A percentile compares a stretch with the other conserved stretches of the same genome.
Evolutionary conservation across 2,329 filamentous ascomycete species (phyloP).

Genomic region (Sphaerostilbella broomeana): DNA sequence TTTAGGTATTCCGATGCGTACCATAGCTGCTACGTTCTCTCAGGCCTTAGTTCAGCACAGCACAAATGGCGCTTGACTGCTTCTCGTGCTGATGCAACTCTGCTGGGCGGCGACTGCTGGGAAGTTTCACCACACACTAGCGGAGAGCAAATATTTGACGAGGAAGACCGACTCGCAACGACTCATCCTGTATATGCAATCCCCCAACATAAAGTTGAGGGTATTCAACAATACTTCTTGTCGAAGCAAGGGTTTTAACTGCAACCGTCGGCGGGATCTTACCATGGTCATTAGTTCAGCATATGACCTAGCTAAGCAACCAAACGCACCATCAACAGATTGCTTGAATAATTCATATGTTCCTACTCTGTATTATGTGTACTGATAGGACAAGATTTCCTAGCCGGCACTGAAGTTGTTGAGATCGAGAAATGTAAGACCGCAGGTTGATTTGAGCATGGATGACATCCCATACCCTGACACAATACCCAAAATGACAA

Average conservation of each 20-base stretch:
- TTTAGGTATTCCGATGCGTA: constrained; percentile 73
- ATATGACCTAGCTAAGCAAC: background rate
- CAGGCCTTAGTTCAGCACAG: constrained; percentile 77
- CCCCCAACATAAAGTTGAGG: constrained; percentile 61
- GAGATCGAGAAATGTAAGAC: too few relatives aligned
- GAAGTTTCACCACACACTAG: constrained; percentile 43
- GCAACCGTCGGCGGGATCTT: background rate
- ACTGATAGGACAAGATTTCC: background rate
- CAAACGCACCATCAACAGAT: too few relatives aligned
- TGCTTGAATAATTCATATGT: too few relatives aligned
- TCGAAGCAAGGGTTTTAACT: constrained; percentile 49
- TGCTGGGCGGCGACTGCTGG: constrained; percentile 37
- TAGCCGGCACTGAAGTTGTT: too few relatives aligned
- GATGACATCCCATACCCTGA: too few relatives aligned
- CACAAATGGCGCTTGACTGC: constrained; percentile 51
- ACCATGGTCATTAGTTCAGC: background rate
- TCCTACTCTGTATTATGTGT: constrained; percentile 6
- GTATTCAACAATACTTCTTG: constrained; percentile 59
- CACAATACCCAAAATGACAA: too few relatives aligned
- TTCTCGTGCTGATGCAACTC: constrained; percentile 27
- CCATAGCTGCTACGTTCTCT: constrained; percentile 86
- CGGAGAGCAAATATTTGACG: constrained; percentile 59
- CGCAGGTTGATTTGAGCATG: too few relatives aligned
- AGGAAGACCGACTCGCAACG: constrained; percentile 60
- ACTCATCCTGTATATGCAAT: constrained; percentile 84